Percentiles rank a stretch among this genome's conserved stretches.
phyloP scores from a whole-genome alignment of 2,329 filamentous ascomycete genomes.

The Lasiodiplodia citricola region DNA sequence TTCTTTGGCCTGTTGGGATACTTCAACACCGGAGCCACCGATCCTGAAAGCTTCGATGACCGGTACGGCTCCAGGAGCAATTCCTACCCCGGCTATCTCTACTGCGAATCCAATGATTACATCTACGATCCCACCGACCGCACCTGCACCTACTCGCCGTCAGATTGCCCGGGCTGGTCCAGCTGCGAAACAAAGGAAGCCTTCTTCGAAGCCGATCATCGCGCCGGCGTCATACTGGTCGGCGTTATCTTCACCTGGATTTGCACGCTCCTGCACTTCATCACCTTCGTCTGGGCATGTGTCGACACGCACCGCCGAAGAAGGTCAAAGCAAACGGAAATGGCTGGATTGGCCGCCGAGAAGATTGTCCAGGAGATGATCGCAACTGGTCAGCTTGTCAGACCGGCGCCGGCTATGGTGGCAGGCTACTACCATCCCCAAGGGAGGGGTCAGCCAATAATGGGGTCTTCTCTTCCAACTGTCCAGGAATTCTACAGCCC shows the following conservation, averaged over 20 bases:
- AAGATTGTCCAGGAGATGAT: conserved; percentile 21
- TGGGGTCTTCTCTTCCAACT: not conserved
- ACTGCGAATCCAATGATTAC: conserved; percentile 17
- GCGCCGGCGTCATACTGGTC: conserved; percentile 33
- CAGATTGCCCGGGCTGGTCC: conserved; percentile 28
- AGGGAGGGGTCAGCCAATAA: not conserved
- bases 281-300: conserved; percentile 46
- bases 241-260: conserved; percentile 41
- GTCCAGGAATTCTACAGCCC: conserved; percentile 9
- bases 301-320: conserved; percentile 40
- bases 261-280: conserved; percentile 39
- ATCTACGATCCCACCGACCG: not conserved
- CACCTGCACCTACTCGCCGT: conserved; percentile 1
- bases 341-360: not conserved
- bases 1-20: conserved; percentile 35
- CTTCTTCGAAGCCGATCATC: conserved; percentile 31
- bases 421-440: not conserved
- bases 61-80: conserved; percentile 31
- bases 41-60: conserved; percentile 29
- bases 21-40: conserved; percentile 21
- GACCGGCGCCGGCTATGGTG: conserved; percentile 4
- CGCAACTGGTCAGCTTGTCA: conserved; percentile 6
- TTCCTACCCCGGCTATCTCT: conserved; percentile 9
- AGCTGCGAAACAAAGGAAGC: conserved; percentile 40
- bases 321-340: not conserved